Conservation (phyloP, 805 yeast genomes). For the Yamadazyma insecticola region DNA sequence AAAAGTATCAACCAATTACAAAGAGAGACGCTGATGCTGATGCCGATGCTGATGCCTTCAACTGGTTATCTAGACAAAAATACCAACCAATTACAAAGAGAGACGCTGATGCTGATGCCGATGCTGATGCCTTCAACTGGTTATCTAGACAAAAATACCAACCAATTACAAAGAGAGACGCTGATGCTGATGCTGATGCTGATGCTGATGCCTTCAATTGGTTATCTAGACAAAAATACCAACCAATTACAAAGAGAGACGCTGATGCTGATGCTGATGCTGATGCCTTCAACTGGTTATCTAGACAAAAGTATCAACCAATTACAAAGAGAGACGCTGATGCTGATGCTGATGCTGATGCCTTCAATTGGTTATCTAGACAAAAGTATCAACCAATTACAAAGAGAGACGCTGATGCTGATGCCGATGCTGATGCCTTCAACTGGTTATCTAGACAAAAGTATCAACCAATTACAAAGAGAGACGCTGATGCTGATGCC, state of each 20-base stretch:
- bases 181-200: constrained; percentile 7
- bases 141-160: constrained; percentile 9
- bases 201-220: constrained; percentile 6
- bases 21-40: constrained; percentile 23
- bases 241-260: constrained; percentile 8
- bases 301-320: constrained; percentile 9
- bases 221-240: constrained; percentile 7
- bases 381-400: constrained; percentile 9
- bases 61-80: constrained; percentile 6
- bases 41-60: constrained; percentile 14
- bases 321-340: constrained; percentile 8
- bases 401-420: constrained; percentile 11
- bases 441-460: constrained; percentile 7
- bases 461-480: constrained; percentile 10
- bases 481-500: constrained; percentile 12
- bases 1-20: constrained; percentile 12
- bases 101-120: constrained; percentile 6
- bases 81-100: constrained; percentile 10
- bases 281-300: constrained; percentile 10
- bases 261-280: constrained; percentile 6
- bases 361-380: constrained; percentile 7
- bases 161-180: constrained; percentile 12
- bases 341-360: constrained; percentile 11
- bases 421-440: constrained; percentile 14
- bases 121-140: constrained; percentile 18